Percentiles rank a stretch among this genome's conserved stretches.
Evolutionary conservation across 495 filamentous ascomycete genomes (phyloP).

Genomic region (Penicillium subrubescens): DNA sequence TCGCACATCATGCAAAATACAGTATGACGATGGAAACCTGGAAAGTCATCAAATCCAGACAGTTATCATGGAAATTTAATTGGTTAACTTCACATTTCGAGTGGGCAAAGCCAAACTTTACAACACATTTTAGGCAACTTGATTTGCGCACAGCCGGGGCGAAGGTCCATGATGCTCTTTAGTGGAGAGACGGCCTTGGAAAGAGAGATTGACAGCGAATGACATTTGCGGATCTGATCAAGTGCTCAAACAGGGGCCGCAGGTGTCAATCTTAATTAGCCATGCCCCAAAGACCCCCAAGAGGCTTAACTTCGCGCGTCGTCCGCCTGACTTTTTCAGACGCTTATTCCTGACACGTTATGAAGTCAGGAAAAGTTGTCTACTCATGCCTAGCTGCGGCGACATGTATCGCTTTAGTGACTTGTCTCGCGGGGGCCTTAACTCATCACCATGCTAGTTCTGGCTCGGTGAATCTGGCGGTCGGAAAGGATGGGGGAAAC

Average conservation of each 20-base stretch:
- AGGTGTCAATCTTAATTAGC: not conserved
- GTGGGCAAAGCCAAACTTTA: not conserved
- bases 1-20: not conserved
- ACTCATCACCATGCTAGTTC: not conserved
- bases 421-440: not conserved
- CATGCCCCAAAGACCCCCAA: not conserved
- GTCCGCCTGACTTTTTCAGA: not conserved
- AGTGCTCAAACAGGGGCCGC: not conserved
- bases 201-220: not conserved
- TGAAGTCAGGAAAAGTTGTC: slow-evolving; percentile 5
- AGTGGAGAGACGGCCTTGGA: not conserved
- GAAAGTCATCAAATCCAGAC: not conserved
- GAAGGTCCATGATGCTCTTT: slow-evolving; percentile 6
- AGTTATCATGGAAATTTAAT: not conserved
- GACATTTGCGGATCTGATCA: not conserved
- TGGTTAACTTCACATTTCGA: not conserved
- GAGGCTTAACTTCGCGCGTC: not conserved
- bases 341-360: not conserved
- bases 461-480: slow-evolving; percentile 23
- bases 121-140: not conserved
- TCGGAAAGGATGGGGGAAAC: slow-evolving; percentile 53
- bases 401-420: slow-evolving; percentile 6
- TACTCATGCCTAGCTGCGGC: slow-evolving; percentile 26
- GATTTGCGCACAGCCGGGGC: not conserved
- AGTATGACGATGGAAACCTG: not conserved